phyloP scores from a whole-genome alignment of 2,329 filamentous ascomycete species.

The Emericellopsis cladophorae region DNA sequence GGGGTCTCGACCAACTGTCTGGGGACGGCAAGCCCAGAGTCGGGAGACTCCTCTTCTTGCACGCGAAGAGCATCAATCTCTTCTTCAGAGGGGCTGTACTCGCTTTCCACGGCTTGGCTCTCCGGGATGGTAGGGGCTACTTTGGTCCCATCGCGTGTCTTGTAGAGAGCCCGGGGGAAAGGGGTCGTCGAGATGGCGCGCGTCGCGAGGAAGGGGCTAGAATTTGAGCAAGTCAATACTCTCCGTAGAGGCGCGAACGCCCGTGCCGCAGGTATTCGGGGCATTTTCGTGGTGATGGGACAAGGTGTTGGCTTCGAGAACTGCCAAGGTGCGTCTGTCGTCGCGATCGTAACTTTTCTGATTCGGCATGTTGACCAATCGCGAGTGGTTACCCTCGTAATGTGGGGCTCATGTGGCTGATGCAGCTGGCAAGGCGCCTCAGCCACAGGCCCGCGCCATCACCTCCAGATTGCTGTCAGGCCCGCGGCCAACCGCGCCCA shows the following conservation, averaged over 20 bases:
- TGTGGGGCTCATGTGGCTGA: not conserved
- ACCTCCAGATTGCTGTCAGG: not conserved
- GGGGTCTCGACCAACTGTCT: slow-evolving; percentile 18
- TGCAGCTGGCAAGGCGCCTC: not conserved
- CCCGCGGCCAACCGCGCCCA: not conserved
- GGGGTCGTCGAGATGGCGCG: slow-evolving; percentile 21
- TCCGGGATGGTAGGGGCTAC: not conserved
- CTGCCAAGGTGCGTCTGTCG: not conserved
- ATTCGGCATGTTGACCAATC: not conserved
- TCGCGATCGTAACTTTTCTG: slow-evolving; percentile 2
- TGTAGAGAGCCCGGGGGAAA: slow-evolving; percentile 7
- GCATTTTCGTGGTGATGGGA: slow-evolving; percentile 17
- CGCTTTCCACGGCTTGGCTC: slow-evolving; percentile 21
- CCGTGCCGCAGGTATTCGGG: slow-evolving; percentile 26
- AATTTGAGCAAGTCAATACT: slow-evolving; percentile 9
- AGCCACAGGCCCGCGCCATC: slow-evolving; percentile 1
- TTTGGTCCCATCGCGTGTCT: too few relatives aligned
- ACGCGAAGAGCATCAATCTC: not conserved
- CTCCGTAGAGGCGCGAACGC: slow-evolving; percentile 17
- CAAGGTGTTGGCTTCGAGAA: not conserved
- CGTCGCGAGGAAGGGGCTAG: slow-evolving; percentile 11
- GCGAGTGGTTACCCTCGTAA: not conserved
- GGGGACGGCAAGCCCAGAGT: slow-evolving; percentile 17
- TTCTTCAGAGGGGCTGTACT: slow-evolving; percentile 4
- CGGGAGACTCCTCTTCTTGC: slow-evolving; percentile 5